phyloP scores from a whole-genome alignment of 352 stramenopile species.

The Globisporangium yorkense region DNA sequence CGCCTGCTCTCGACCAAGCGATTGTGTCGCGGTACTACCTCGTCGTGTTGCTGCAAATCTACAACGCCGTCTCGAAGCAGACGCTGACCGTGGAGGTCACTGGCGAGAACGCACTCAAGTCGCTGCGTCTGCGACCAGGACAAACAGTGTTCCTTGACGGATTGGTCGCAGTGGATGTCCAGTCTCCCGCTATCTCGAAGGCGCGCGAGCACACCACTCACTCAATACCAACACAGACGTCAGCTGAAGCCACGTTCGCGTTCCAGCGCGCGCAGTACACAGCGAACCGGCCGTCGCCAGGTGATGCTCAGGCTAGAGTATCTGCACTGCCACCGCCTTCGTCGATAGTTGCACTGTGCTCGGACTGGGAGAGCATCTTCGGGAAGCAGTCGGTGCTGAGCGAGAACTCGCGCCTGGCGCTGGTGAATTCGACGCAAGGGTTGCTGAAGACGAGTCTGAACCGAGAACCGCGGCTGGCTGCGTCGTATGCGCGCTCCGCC shows the following conservation, averaged over 20 bases:
- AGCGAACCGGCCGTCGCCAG: slow-evolving; percentile 9
- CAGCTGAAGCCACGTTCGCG: slow-evolving; percentile 22
- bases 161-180: slow-evolving; percentile 43
- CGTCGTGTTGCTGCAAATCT: slow-evolving; percentile 56
- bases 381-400: slow-evolving; percentile 50
- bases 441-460: slow-evolving; percentile 29
- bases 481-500: background rate
- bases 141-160: slow-evolving; percentile 51
- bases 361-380: slow-evolving; percentile 61
- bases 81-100: slow-evolving; percentile 47
- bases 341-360: slow-evolving; percentile 41
- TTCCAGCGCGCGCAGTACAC: slow-evolving; percentile 27
- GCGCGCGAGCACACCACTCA: slow-evolving; percentile 18
- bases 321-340: slow-evolving; percentile 1
- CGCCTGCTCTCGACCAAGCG: slow-evolving; percentile 28
- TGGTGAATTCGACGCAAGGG: slow-evolving; percentile 40
- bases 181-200: slow-evolving; percentile 17
- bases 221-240: background rate
- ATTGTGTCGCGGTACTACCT: slow-evolving; percentile 65
- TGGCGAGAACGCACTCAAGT: slow-evolving; percentile 33
- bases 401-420: slow-evolving; percentile 29
- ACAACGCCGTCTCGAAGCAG: slow-evolving; percentile 31
- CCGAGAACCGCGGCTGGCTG: slow-evolving; percentile 1
- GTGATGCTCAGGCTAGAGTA: background rate
- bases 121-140: slow-evolving; percentile 33